phyloP scores from a whole-genome alignment of 2,329 filamentous ascomycete species.

The Trichoderma sp. region DNA sequence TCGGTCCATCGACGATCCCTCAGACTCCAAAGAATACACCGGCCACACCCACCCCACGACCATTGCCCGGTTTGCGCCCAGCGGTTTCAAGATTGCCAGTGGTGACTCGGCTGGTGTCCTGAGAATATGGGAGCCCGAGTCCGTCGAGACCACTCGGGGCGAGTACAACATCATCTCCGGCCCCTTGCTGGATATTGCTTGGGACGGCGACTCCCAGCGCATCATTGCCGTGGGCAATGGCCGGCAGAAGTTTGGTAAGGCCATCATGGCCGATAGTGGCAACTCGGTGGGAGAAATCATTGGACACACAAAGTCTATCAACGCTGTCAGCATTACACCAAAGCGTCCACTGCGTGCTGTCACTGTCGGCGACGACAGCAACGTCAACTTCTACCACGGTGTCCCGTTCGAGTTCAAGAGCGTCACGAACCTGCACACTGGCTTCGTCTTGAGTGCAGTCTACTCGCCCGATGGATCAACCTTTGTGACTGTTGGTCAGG shows the following conservation, averaged over 20 bases:
- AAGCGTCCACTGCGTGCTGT: slow-evolving; percentile 88
- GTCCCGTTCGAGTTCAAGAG: slow-evolving; percentile 94
- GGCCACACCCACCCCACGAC: slow-evolving; percentile 86
- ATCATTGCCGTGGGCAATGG: slow-evolving; percentile 96
- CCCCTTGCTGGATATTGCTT: slow-evolving; percentile 92
- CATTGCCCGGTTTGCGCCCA: slow-evolving; percentile 90
- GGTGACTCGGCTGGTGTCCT: slow-evolving; percentile 84
- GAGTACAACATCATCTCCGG: slow-evolving; percentile 95
- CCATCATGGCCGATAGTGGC: slow-evolving; percentile 91
- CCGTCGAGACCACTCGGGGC: slow-evolving; percentile 80
- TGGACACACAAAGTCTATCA: slow-evolving; percentile 87
- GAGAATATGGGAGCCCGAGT: slow-evolving; percentile 88
- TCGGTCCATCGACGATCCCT: slow-evolving; percentile 87
- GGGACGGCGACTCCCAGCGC: slow-evolving; percentile 95
- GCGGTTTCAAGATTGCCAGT: slow-evolving; percentile 90
- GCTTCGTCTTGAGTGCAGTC: slow-evolving; percentile 82
- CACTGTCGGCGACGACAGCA: slow-evolving; percentile 86
- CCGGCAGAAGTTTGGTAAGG: slow-evolving; percentile 88
- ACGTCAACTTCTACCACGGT: slow-evolving; percentile 87
- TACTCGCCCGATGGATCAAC: slow-evolving; percentile 85
- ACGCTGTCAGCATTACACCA: slow-evolving; percentile 83
- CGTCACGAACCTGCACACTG: slow-evolving; percentile 78
- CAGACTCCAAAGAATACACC: slow-evolving; percentile 83
- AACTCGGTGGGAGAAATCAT: slow-evolving; percentile 94
- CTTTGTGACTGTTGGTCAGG: slow-evolving; percentile 87